phyloP scores from a whole-genome alignment of 768 basidiomycete species.

The Cystobasidium ongulense region DNA sequence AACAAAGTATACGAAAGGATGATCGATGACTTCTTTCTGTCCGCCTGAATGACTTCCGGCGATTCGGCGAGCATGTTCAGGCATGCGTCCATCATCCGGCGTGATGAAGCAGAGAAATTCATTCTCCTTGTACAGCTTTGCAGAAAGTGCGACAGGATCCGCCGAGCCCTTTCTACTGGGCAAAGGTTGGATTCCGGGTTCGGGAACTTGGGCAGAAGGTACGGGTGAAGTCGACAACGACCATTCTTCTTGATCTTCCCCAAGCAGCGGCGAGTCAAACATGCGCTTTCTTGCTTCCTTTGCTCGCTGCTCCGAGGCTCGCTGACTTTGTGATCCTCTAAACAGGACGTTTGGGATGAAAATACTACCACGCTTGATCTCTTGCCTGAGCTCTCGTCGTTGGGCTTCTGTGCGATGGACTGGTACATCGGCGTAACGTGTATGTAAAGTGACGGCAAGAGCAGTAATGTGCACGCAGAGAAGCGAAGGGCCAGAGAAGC shows the following conservation, averaged over 20 bases:
- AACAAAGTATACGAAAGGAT: conserved; percentile 19
- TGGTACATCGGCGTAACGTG: neutral
- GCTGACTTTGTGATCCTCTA: neutral
- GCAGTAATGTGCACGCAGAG: conserved; percentile 4
- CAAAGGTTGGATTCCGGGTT: neutral
- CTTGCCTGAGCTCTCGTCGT: neutral
- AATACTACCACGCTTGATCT: neutral
- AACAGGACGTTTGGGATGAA: conserved; percentile 1
- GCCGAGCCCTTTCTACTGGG: neutral
- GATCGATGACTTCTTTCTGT: neutral
- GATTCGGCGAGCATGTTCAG: neutral
- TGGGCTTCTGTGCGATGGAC: conserved; percentile 10
- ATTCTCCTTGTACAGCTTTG: neutral
- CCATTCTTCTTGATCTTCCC: neutral
- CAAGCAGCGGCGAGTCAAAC: neutral
- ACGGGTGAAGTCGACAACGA: neutral
- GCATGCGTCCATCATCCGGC: neutral
- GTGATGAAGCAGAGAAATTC: conserved; percentile 6
- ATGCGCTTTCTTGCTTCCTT: neutral
- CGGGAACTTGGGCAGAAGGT: neutral
- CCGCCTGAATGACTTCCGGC: neutral
- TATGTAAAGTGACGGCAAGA: neutral
- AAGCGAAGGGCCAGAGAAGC: neutral
- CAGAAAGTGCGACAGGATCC: neutral
- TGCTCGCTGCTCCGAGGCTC: neutral